These are phyloP conservation scores for Cystobasidium slooffiae DNA, from an alignment of 1,284 basidiomycete species.

Conservation along the genomic window DNA sequence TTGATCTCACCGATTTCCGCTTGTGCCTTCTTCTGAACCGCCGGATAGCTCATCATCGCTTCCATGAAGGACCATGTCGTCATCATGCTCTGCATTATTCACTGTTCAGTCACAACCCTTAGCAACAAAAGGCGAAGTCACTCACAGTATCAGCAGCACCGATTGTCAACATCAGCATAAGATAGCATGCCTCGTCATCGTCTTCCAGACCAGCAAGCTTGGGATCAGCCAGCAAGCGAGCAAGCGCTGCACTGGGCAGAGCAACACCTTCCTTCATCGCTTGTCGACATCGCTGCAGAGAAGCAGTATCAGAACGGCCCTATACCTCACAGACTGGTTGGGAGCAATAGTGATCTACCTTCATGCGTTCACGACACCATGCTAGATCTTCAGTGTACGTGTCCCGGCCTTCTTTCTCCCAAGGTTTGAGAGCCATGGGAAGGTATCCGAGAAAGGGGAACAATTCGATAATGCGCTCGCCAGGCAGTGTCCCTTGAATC, in stretches of 20 bases:
- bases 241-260: conserved; percentile 1
- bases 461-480: conserved; percentile 15
- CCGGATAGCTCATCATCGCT: conserved; percentile 52
- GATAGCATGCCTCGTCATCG: conserved; percentile 10
- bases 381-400: not conserved
- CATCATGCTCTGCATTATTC: not conserved
- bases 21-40: conserved; percentile 54
- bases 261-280: conserved; percentile 8
- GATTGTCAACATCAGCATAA: conserved; percentile 16
- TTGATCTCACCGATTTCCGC: conserved; percentile 54
- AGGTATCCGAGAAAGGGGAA: conserved; percentile 13
- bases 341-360: not conserved
- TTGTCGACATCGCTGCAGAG: conserved; percentile 9
- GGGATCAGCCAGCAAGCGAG: not conserved
- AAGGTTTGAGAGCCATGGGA: conserved; percentile 12
- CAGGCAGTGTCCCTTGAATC: conserved; percentile 12
- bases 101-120: not conserved
- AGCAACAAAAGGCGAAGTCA: not conserved
- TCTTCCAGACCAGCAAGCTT: conserved; percentile 4
- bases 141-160: conserved; percentile 17
- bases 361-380: conserved; percentile 8
- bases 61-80: conserved; percentile 50
- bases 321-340: not conserved
- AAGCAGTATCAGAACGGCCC: not conserved
- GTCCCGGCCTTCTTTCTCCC: conserved; percentile 12